Conservation (phyloP, 2,329 filamentous ascomycete species). For the Simplicillium sp. region DNA sequence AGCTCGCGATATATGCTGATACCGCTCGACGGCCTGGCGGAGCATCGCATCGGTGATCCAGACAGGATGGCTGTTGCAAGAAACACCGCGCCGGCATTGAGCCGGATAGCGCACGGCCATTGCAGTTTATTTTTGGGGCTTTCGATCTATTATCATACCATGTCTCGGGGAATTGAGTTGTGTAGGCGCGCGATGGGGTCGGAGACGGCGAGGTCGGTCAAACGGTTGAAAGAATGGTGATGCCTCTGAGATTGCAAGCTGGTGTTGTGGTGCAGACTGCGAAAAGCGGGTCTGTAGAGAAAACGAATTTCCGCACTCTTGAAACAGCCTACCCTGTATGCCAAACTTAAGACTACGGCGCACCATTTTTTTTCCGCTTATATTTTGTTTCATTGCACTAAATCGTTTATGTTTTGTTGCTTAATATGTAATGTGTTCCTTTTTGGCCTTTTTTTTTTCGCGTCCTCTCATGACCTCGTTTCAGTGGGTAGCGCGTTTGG, state of each 20-base stretch:
- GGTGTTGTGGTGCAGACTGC: not conserved
- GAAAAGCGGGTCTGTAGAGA: not conserved
- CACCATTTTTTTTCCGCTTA: no score
- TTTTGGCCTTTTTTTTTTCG: no score
- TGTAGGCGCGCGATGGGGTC: not conserved
- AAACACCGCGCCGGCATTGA: slow-evolving; percentile 14
- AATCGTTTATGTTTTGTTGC: no score
- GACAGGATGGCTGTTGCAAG: slow-evolving; percentile 13
- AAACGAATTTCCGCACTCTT: no score
- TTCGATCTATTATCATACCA: no score
- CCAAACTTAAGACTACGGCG: no score
- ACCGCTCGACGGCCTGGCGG: slow-evolving; percentile 20
- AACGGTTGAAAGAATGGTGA: not conserved
- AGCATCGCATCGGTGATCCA: slow-evolving; percentile 23
- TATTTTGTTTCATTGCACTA: no score
- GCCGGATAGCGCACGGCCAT: slow-evolving; percentile 21
- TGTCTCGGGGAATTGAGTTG: not conserved
- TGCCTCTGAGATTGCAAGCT: not conserved
- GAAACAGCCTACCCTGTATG: no score
- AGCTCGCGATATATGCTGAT: slow-evolving; percentile 11
- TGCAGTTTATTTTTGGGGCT: slow-evolving; percentile 3
- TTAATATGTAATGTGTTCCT: no score
- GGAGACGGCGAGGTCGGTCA: not conserved
- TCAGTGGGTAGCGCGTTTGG: no score
- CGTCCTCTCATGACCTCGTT: no score